Evolutionary conservation across 2,329 filamentous ascomycete genomes (phyloP).

Genomic region (Diplocarpon mali): DNA sequence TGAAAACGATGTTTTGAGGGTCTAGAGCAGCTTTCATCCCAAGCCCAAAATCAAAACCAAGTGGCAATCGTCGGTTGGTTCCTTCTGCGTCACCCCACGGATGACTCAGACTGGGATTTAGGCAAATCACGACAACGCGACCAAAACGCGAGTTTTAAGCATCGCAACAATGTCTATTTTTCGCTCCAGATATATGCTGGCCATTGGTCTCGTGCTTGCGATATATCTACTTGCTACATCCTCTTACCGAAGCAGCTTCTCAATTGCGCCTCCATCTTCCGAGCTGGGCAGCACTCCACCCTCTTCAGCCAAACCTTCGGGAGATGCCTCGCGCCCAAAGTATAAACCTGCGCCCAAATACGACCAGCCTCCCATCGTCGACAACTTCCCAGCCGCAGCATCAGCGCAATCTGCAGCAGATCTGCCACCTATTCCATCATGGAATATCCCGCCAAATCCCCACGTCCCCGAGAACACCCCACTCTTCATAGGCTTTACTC

Average conservation of each 20-base stretch:
- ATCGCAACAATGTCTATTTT: background rate
- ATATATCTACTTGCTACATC: background rate
- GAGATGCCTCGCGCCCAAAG: background rate
- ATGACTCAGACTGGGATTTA: no score
- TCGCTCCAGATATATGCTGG: background rate
- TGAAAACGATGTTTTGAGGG: no score
- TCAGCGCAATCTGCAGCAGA: slow-evolving; percentile 17
- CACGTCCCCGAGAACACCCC: slow-evolving; percentile 35
- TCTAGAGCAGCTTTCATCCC: no score
- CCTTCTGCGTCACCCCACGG: no score
- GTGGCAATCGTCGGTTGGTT: no score
- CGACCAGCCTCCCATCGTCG: slow-evolving; percentile 14
- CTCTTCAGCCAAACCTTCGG: background rate
- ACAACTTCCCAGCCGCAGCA: slow-evolving; percentile 20
- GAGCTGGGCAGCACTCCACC: background rate
- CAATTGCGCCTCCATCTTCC: background rate
- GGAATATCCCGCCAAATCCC: slow-evolving; percentile 33
- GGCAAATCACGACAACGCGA: no score
- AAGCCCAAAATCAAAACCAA: no score
- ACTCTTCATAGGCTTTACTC: slow-evolving; percentile 48
- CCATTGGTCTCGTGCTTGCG: background rate
- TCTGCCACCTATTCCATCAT: slow-evolving; percentile 33
- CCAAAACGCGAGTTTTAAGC: background rate
- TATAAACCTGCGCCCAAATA: background rate
- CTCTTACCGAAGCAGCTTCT: background rate